Base-by-base conservation (phyloP, 2,329 filamentous ascomycete genomes). In the Fusarium sp. region DNA sequence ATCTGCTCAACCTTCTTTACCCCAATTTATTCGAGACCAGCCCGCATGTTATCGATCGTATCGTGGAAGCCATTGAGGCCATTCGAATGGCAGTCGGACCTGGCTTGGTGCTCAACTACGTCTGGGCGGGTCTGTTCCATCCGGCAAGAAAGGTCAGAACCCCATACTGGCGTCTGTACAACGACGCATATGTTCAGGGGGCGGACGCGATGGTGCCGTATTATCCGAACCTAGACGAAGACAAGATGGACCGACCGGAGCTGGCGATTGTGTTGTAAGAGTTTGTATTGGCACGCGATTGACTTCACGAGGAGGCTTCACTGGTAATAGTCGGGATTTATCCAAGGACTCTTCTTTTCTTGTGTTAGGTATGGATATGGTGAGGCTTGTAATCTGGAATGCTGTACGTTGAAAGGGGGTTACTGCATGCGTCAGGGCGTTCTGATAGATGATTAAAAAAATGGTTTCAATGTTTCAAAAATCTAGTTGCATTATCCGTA, bases 11-110 rank as follows among this genome's bases (percentile, higher is more conserved):
- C 81, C 86, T 99, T 6, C 87, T 99, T 9, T 97, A 95, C 80
- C 97, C 96, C 33, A 99, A 99, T 80, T 87, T 99, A 57, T 99
- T 98, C 80, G 96, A 99, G 81, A 99, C 96, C 8, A 96, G 92
- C 74, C 96, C 96, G 1, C 96, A 99, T 86, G 96, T 99, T 75
- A 99, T 99, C 74, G 96, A 99, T 81, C 91, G 96, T 43, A 97
- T 99, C 72, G 92, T 99, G 69, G 97, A 99, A 80, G 96, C 97
- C 50, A 97, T 99, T 71, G 96, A 98, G 80, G 96, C 94, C 38
- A 93, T 99, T 67, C 90, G 96, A 47, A 93, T 98, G 85, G 94
- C 95, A 0, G 92, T 98, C 43, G 96, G 96, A 1, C 93, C 94
- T 0, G 96, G 96, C 5, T 84, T 97, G 23, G 93, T 98, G 35